Evolutionary conservation across 345 rosid genomes (phyloP).

Genomic region (Pseudoturritis turrita): DNA sequence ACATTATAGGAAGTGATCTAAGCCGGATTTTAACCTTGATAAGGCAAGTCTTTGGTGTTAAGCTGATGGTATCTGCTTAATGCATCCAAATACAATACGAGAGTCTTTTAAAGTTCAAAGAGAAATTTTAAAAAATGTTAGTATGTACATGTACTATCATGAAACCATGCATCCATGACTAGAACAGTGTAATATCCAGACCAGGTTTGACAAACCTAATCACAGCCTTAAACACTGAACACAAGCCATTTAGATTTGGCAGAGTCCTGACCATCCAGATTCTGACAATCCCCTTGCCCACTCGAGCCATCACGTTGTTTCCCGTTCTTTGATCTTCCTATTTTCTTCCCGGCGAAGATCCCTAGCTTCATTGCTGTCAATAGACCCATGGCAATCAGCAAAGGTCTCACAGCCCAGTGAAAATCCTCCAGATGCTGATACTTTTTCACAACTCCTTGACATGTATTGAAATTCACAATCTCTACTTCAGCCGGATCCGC

Average conservation of each 20-base stretch:
- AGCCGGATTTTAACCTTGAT: not conserved
- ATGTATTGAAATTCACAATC: constrained; percentile 52
- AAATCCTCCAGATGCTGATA: constrained; percentile 91
- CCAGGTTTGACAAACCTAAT: not conserved
- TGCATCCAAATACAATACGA: not conserved
- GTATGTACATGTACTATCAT: constrained; percentile 23
- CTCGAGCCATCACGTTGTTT: constrained; percentile 21
- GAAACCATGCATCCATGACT: not conserved
- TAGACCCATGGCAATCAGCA: constrained; percentile 60
- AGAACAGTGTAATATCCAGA: not conserved
- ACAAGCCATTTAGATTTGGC: constrained; percentile 30
- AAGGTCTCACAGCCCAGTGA: constrained; percentile 93
- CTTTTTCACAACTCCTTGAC: constrained; percentile 58
- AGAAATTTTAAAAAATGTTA: not conserved
- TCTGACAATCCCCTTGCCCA: constrained; percentile 23
- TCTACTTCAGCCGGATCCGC: constrained; percentile 95
- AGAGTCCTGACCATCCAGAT: constrained; percentile 11
- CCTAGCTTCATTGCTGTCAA: constrained; percentile 70
- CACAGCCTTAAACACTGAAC: constrained; percentile 23
- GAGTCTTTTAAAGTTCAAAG: not conserved
- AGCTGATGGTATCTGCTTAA: not conserved
- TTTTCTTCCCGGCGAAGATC: constrained; percentile 40
- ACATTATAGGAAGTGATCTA: not conserved
- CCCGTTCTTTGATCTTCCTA: constrained; percentile 46
- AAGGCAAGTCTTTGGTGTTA: not conserved